A percentile compares a stretch with the other conserved stretches of the same genome.
These are phyloP conservation scores for Bocquillonia castaneifolia DNA, from an alignment of 441 rosid genomes.

Conservation along the genomic window DNA sequence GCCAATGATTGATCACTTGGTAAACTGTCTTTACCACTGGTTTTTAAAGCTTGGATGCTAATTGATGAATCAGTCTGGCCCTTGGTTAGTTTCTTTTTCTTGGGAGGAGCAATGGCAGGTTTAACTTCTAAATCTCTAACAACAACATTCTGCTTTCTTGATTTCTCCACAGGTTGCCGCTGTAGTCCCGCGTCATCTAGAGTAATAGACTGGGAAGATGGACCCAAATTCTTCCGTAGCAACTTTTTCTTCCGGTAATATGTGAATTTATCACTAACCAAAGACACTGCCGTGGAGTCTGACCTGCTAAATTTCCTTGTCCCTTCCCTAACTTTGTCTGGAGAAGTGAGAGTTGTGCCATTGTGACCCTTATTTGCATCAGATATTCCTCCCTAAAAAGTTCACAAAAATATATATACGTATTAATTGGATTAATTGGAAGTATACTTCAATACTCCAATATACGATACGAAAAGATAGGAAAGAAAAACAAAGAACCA, in stretches of 20 bases:
- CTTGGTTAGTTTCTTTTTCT: conserved; percentile 32
- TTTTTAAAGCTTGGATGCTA: conserved; percentile 30
- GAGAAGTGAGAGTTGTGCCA: conserved; percentile 11
- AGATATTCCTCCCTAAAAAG: conserved; percentile 32
- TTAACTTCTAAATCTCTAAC: conserved; percentile 23
- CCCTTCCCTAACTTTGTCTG: conserved; percentile 25
- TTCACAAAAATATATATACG: conserved; percentile 11
- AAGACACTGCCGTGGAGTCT: conserved; percentile 22
- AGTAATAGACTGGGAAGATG: conserved; percentile 34
- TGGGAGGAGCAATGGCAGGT: conserved; percentile 29
- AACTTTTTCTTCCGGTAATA: conserved; percentile 51
- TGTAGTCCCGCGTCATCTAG: conserved; percentile 26
- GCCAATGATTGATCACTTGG: conserved; percentile 27
- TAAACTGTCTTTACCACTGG: conserved; percentile 26
- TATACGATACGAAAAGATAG: not conserved
- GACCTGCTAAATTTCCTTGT: conserved; percentile 27
- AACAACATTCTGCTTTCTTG: conserved; percentile 30
- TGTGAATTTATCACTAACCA: conserved; percentile 40
- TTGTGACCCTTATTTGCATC: conserved; percentile 19
- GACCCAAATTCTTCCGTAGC: conserved; percentile 38
- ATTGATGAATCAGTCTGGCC: conserved; percentile 31
- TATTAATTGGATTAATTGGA: not conserved
- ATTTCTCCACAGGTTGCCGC: conserved; percentile 34
- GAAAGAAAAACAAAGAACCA: not conserved
- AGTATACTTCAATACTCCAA: conserved; percentile 2